Conservation (phyloP, 2,329 filamentous ascomycete genomes). For the Aspergillus latus region DNA sequence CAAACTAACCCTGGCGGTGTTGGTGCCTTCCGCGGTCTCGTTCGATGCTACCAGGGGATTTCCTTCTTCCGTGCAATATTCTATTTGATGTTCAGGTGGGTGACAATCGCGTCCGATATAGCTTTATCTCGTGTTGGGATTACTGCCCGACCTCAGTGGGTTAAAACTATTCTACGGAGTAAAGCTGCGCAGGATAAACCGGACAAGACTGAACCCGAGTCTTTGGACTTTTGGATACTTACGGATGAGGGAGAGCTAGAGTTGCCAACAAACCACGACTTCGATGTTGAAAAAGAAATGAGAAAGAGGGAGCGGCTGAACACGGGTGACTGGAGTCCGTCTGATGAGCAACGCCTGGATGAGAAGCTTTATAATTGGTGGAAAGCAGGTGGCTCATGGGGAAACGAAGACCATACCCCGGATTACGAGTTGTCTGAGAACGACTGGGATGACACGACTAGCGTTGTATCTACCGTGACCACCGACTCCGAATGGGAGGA, state of each 20-base stretch:
- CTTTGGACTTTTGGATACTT: constrained; percentile 55
- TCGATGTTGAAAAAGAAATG: constrained; percentile 81
- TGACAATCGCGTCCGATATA: constrained; percentile 56
- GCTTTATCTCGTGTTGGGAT: constrained; percentile 62
- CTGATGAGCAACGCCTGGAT: constrained; percentile 68
- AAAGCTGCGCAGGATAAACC: constrained; percentile 19
- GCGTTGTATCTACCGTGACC: constrained; percentile 68
- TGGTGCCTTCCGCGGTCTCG: constrained; percentile 74
- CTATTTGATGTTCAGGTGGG: constrained; percentile 61
- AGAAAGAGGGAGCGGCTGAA: constrained; percentile 58
- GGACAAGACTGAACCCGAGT: constrained; percentile 25
- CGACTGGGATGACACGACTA: constrained; percentile 72
- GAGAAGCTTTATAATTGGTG: constrained; percentile 79
- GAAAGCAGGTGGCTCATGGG: constrained; percentile 81
- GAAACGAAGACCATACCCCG: constrained; percentile 74
- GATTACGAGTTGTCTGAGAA: constrained; percentile 64
- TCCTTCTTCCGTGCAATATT: constrained; percentile 74
- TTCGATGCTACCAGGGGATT: constrained; percentile 72
- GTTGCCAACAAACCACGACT: constrained; percentile 60
- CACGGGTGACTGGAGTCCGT: constrained; percentile 41
- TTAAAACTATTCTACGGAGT: constrained; percentile 43
- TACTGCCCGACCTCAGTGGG: constrained; percentile 62
- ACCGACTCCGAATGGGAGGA: constrained; percentile 51
- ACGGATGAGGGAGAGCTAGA: constrained; percentile 54
- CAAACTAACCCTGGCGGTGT: constrained; percentile 60